Conservation (phyloP, 768 basidiomycete genomes). For the Dendrothele bispora region DNA sequence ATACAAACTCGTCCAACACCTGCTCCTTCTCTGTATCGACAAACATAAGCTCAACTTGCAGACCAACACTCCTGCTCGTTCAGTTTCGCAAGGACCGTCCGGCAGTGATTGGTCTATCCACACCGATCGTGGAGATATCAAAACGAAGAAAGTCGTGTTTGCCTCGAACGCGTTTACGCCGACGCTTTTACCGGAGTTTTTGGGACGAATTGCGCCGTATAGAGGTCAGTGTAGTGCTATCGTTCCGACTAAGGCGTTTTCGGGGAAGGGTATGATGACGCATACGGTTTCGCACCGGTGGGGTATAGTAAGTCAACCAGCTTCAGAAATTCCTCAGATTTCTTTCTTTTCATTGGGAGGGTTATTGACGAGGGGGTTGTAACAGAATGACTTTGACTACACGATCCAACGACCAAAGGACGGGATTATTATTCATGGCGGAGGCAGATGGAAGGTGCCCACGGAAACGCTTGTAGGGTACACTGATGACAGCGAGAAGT, state of each 20-base stretch:
- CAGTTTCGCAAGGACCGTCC: background rate
- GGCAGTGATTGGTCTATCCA: constrained; percentile 22
- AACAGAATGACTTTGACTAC: constrained; percentile 16
- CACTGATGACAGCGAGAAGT: constrained; percentile 16
- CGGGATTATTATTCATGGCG: constrained; percentile 20
- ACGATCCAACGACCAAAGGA: constrained; percentile 20
- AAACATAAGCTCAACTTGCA: constrained; percentile 28
- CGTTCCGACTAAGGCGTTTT: constrained; percentile 19
- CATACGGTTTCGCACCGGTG: constrained; percentile 16
- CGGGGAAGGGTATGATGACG: constrained; percentile 13
- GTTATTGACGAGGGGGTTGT: too few relatives aligned
- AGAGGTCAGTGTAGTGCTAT: constrained; percentile 17
- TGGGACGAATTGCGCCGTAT: constrained; percentile 21
- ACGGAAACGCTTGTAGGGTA: constrained; percentile 8
- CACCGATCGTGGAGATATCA: constrained; percentile 34
- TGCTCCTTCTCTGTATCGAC: constrained; percentile 19
- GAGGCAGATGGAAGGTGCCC: constrained; percentile 12
- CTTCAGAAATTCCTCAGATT: background rate
- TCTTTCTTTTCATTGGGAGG: too few relatives aligned
- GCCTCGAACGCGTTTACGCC: constrained; percentile 49
- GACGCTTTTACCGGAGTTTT: constrained; percentile 31
- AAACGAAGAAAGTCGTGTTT: constrained; percentile 36
- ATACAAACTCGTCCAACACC: constrained; percentile 19
- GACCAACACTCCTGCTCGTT: constrained; percentile 21
- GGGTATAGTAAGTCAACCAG: constrained; percentile 4